Percentiles rank a stretch among this genome's conserved stretches.
These are phyloP conservation scores for Phascolomyces articulosus DNA, from an alignment of 371 early-diverging fungal species.

Conservation along the genomic window DNA sequence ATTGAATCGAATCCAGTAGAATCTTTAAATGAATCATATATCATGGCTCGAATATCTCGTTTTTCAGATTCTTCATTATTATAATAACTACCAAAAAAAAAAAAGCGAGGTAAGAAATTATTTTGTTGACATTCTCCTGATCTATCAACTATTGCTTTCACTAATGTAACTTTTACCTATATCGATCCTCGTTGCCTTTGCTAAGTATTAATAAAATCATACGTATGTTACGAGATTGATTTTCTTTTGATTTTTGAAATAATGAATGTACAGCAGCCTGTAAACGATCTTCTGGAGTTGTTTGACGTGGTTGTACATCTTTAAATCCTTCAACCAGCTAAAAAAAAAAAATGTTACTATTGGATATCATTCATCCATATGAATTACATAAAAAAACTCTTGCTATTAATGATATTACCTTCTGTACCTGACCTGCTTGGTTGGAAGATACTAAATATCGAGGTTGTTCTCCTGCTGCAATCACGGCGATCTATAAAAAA, in stretches of 20 bases:
- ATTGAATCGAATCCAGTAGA: background rate
- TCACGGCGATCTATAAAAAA: constrained; percentile 8
- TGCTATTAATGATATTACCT: too few species aligned
- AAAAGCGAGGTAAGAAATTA: too few species aligned
- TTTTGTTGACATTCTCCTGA: too few species aligned
- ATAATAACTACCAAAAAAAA: background rate
- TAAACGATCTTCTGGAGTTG: background rate
- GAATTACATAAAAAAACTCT: too few species aligned
- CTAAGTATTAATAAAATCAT: background rate
- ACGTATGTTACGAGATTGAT: background rate
- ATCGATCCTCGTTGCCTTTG: background rate
- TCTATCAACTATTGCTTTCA: background rate
- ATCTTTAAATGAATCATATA: background rate
- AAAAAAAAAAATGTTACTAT: too few species aligned
- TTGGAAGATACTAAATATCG: background rate
- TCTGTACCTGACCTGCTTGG: background rate
- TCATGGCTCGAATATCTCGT: background rate
- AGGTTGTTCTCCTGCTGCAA: background rate
- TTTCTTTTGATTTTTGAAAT: background rate
- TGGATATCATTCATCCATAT: too few species aligned
- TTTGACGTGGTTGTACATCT: constrained; percentile 1
- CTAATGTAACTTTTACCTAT: background rate
- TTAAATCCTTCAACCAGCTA: background rate
- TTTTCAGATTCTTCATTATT: background rate
- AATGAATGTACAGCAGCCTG: constrained; percentile 2